A percentile compares a stretch with the other conserved stretches of the same genome.
Conservation (phyloP, 1,139 yeast genomes). For the Chernovozyma sophiae-reginae region DNA sequence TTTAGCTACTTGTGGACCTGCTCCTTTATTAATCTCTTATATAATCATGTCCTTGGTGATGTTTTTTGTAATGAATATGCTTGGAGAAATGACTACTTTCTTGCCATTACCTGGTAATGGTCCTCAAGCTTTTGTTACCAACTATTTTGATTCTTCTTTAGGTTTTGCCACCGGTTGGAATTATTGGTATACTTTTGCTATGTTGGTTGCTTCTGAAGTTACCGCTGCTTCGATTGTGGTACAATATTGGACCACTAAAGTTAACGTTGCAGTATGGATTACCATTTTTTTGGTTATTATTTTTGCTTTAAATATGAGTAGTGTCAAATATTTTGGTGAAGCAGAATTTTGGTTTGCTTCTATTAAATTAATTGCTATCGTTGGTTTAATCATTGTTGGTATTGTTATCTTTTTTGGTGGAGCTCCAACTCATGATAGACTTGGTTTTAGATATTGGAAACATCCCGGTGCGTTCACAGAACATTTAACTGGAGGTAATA, state of each 20-base stretch:
- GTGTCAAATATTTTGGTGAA: slow-evolving; percentile 58
- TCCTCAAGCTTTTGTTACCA: slow-evolving; percentile 34
- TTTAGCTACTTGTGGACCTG: slow-evolving; percentile 48
- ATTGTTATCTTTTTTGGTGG: slow-evolving; percentile 46
- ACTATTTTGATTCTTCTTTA: slow-evolving; percentile 31
- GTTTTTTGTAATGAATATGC: slow-evolving; percentile 52
- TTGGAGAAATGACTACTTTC: slow-evolving; percentile 61
- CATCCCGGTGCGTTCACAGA: slow-evolving; percentile 51
- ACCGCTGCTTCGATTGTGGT: slow-evolving; percentile 51
- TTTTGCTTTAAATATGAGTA: slow-evolving; percentile 36
- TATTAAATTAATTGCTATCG: slow-evolving; percentile 40
- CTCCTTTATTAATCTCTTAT: slow-evolving; percentile 44
- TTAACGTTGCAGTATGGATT: slow-evolving; percentile 53
- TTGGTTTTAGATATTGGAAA: slow-evolving; percentile 64
- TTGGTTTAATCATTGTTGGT: slow-evolving; percentile 40
- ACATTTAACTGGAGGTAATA: slow-evolving; percentile 46
- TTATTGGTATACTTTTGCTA: slow-evolving; percentile 47
- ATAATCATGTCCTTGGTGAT: slow-evolving; percentile 48
- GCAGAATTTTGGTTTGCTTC: slow-evolving; percentile 66
- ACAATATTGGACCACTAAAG: slow-evolving; percentile 52
- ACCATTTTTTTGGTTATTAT: slow-evolving; percentile 42
- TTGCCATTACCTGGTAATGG: slow-evolving; percentile 50
- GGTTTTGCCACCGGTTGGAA: slow-evolving; percentile 49
- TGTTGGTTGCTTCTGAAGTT: slow-evolving; percentile 48
- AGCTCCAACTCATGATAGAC: slow-evolving; percentile 55